Percentiles rank a stretch among this genome's conserved stretches.
These are phyloP conservation scores for Protea cynaroides DNA, from an alignment of 164 flowering plant genomes.

Conservation along the genomic window DNA sequence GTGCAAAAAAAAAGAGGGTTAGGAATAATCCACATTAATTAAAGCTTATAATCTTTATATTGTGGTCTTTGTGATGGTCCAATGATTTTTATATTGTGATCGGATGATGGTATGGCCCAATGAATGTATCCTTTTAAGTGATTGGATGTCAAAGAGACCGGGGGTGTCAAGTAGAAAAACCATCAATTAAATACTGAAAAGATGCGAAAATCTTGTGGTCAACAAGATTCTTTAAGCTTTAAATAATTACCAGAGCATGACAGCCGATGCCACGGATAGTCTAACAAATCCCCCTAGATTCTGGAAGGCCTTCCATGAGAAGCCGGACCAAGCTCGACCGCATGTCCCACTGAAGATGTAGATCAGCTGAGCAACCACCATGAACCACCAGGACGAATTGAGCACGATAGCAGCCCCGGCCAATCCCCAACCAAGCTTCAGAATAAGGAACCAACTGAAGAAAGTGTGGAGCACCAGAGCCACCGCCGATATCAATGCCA, in stretches of 20 bases:
- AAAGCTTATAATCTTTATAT: no score
- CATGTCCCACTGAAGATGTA: conserved; percentile 20
- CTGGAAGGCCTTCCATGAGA: conserved; percentile 23
- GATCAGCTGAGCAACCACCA: conserved; percentile 19
- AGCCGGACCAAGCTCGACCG: conserved; percentile 28
- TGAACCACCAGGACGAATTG: conserved; percentile 26
- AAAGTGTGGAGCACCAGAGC: conserved; percentile 15
- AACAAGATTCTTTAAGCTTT: no score
- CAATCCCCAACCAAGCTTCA: conserved; percentile 25
- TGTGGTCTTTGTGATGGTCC: no score
- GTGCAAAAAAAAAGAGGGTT: no score
- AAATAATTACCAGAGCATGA: conserved; percentile 35
- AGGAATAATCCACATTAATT: no score
- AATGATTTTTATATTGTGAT: no score
- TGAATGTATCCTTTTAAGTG: no score
- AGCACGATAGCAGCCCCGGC: conserved; percentile 24
- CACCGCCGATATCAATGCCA: conserved; percentile 24
- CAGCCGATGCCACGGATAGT: conserved; percentile 29
- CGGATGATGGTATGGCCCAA: no score
- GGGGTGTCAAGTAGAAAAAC: no score
- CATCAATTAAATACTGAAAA: no score
- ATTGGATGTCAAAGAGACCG: no score
- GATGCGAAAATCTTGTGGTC: background rate
- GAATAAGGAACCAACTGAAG: conserved; percentile 24
- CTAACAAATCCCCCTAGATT: conserved; percentile 23